Evolutionary conservation across 2,329 filamentous ascomycete species (phyloP), one percentile per base, ranked within the genome.

Genomic region (Dactylellina sp.): DNA sequence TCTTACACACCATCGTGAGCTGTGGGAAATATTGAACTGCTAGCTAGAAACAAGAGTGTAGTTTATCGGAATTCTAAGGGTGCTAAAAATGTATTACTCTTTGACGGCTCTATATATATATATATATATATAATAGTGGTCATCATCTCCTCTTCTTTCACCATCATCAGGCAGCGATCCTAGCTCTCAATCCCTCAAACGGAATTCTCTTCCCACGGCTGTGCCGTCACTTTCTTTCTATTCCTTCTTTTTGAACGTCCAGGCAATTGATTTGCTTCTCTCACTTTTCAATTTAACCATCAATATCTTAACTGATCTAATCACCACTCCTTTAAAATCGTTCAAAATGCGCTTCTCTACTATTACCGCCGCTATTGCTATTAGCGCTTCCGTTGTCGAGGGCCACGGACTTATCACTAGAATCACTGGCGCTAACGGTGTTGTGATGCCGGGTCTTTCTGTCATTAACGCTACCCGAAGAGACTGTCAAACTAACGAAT

Each of bases 381-480:
- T 84, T 60, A 80, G 80, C 66, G 76, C 76, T 68, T 81, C 83
- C 76, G 81, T 83, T 76, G 83, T 84, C 77, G 84, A 84, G 52
- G 86, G 85, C 61, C 87, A 89, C 81, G 87, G 87, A 80, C 82
- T 88, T 63, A 82, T 89, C 77, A 42, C 84, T 77, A 80, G 83
- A 44, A 82, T 88, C 75, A 80, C 84, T 76, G 87, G 87, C 62
- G 86, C 86, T 76, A 89, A 89, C 78, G 85, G 85, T 75, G 87
- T 89, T 46, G 83, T 79, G 75, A 89, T 89, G 87, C 86, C 87
- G 35, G 87, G 85, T 79, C 84, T 89, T 52, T 84, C 85, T 14
- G 82, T 89, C 76, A 83, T 83, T 50, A 88, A 90, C 75, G 88
- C 88, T 78, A 90, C 88, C 75, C 89, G 88, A 56, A 87, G 89